Evolutionary conservation across 2,329 filamentous ascomycete species (phyloP), one percentile per base, ranked within the genome.

Genomic region (Nannizziopsis arthrosporioides): DNA sequence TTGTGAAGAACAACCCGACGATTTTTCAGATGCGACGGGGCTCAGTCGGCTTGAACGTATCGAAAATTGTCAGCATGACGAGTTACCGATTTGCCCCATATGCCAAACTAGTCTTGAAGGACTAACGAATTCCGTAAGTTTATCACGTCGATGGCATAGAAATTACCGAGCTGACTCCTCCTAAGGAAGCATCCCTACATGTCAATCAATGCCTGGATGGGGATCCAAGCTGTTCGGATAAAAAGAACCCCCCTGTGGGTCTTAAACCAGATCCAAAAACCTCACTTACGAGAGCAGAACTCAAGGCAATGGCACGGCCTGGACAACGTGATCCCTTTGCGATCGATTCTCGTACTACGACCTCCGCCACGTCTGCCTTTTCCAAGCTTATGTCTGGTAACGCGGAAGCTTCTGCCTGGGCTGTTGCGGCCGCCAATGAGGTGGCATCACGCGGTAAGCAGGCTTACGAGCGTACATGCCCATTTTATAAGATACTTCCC

Each of bases 401-500:
- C 58, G 85, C 84, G 4, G 92, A 98, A 68, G 84, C 94, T 62
- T 75, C 80, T 1, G 92, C 92, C 1, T 98, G 92, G 92, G 81
- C 84, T 1, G 80, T 78, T 32, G 92, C 92, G 10, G 88, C 90
- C 0, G 84, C 86, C 1, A 75, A 84, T 1, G 88, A 94, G 62
- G 70, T 77, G 22, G 77, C 84, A 1, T 81, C 88, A 2, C 77
- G 86, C 36, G 90, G 92, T 17, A 92, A 87, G 61, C 85, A 84
- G 14, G 83, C 89, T 0, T 92, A 90, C 59, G 78, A 90, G 59
- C 79, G 92, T 42, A 95, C 87, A 0, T 98, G 92, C 60, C 92
- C 92, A 0, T 98, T 98, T 59, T 98, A 98, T 72, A 98, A 98
- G 66, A 95, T 96, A 54, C 82, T 98, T 68, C 89, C 90, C 0